Base-by-base conservation (phyloP, 192 early-diverging fungal genomes). In the Coemansia sp. region DNA sequence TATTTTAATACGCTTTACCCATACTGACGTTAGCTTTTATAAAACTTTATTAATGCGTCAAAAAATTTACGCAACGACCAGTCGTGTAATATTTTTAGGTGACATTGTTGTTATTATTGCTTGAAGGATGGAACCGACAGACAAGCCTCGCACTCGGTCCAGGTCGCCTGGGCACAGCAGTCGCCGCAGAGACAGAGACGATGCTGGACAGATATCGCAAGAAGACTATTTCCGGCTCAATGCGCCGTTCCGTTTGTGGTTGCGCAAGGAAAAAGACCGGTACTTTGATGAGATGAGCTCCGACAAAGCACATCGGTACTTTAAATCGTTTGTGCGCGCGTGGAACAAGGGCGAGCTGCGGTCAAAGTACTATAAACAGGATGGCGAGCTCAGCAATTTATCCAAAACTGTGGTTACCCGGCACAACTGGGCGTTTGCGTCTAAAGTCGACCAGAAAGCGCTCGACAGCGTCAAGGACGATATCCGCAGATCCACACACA, bases 201-300 rank as follows among this genome's bases (percentile, higher is more conserved):
- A 22, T 43, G 17, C 47, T 24, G 29, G 55, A 6, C 52, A 54
- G 52, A 78, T 78, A 21, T 43, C 75, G 24, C 62, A 66, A 14
- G 92, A 92, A 27, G 92, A 94, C 80, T 97, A 92, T 68, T 94
- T 83, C 69, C 68, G 67, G 25, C 88, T 90, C 45, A 85, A 90
- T 25, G 79, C 85, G 17, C 90, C 94, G 52, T 97, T 95, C 66
- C 82, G 89, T 4, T 61, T 90, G 14, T 97, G 93, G 93, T 82
- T 97, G 24, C 83, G 79, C 17, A 85, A 91, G 58, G 66, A 85
- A 23, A 89, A 90, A 65, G 75, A 84, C 52, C 83, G 85, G 70
- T 93, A 87, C 67, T 88, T 94, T 74, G 85, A 88, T 57, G 92
- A 95, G 49, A 69, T 97, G 56, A 59, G 67, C 5, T 83, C 89